Evolutionary conservation across 108 stramenopile genomes (phyloP).

Genomic region (Aurantiochytrium sp.): DNA sequence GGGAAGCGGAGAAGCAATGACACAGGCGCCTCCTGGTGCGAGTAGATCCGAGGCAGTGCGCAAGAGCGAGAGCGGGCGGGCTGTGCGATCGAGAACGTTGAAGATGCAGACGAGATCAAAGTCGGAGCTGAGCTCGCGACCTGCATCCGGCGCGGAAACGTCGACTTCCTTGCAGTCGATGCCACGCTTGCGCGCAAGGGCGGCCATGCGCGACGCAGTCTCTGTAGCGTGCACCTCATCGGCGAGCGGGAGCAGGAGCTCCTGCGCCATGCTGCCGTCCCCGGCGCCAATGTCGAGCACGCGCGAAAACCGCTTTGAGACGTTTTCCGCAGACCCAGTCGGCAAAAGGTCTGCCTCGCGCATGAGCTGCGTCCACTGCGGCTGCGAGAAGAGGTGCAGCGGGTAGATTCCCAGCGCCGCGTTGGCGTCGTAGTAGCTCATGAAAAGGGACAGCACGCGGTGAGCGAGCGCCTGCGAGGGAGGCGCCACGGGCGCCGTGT

Average conservation of each 20-base stretch:
- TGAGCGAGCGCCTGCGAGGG: background rate
- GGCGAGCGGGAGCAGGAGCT: background rate
- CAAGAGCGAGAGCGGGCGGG: background rate
- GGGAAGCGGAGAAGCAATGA: background rate
- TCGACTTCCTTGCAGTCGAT: background rate
- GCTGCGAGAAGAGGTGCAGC: slow-evolving; percentile 3
- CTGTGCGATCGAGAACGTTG: background rate
- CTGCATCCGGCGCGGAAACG: background rate
- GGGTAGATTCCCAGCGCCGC: background rate
- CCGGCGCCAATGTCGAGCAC: background rate
- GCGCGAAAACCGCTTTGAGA: background rate
- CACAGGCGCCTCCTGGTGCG: background rate
- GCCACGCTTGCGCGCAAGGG: background rate
- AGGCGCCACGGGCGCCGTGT: background rate
- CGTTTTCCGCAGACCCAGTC: background rate
- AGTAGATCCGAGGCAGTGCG: background rate
- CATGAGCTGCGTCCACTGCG: background rate
- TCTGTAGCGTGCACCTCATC: background rate
- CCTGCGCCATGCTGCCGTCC: background rate
- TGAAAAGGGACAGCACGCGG: background rate
- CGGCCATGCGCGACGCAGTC: background rate
- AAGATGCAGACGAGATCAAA: background rate
- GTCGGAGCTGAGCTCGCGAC: no score
- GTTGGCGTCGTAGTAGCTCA: slow-evolving; percentile 16
- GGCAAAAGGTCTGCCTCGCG: background rate